These are phyloP conservation scores for Russula earlei DNA, from an alignment of 768 basidiomycete genomes.

Conservation along the genomic window DNA sequence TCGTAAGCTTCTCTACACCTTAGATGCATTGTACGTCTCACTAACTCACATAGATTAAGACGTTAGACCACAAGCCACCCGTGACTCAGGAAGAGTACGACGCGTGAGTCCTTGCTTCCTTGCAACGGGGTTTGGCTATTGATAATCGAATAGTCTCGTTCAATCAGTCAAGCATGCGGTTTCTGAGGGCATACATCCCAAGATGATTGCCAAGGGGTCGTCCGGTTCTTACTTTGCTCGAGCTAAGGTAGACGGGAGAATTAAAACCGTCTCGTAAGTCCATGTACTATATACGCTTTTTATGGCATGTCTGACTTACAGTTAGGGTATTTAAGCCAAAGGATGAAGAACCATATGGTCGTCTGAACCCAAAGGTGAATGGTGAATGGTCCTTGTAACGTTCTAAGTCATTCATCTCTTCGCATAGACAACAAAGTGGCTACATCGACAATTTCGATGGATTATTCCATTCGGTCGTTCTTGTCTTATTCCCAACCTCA, in stretches of 20 bases:
- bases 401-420: background rate
- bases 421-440: slow-evolving; percentile 74
- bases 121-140: background rate
- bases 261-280: slow-evolving; percentile 74
- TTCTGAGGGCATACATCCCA: slow-evolving; percentile 71
- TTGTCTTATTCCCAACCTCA: slow-evolving; percentile 83
- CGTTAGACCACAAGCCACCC: slow-evolving; percentile 68
- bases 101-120: slow-evolving; percentile 36
- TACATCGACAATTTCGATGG: slow-evolving; percentile 82
- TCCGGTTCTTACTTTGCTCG: slow-evolving; percentile 91
- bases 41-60: slow-evolving; percentile 46
- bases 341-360: slow-evolving; percentile 83
- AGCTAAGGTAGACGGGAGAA: slow-evolving; percentile 61
- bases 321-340: slow-evolving; percentile 85
- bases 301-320: background rate
- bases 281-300: background rate
- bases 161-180: slow-evolving; percentile 63
- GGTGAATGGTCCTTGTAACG: background rate
- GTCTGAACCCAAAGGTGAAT: slow-evolving; percentile 72
- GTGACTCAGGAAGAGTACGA: slow-evolving; percentile 70
- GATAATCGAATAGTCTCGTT: slow-evolving; percentile 37
- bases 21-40: background rate
- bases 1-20: slow-evolving; percentile 27
- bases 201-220: slow-evolving; percentile 84
- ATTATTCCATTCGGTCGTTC: slow-evolving; percentile 85